A percentile compares a stretch with the other conserved stretches of the same genome.
Evolutionary conservation across 2,329 filamentous ascomycete genomes (phyloP).

Genomic region (Monilinia polystroma): DNA sequence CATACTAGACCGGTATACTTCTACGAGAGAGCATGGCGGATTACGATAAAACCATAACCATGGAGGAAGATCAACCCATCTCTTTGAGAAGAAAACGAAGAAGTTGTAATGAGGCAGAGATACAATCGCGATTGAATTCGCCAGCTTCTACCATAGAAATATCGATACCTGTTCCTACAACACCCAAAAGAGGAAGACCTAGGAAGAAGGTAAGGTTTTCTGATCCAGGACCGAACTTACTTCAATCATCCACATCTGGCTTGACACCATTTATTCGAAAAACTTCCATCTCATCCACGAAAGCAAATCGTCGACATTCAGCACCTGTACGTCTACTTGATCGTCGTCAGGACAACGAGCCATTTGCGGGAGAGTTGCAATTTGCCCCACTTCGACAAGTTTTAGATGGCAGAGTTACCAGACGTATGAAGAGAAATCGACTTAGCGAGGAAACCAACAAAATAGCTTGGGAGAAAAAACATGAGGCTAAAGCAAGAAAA

Average conservation of each 20-base stretch:
- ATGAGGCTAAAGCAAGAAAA: conserved; percentile 43
- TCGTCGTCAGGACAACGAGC: conserved; percentile 30
- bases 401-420: conserved; percentile 56
- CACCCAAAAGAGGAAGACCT: conserved; percentile 32
- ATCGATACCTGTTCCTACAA: conserved; percentile 37
- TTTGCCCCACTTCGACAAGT: conserved; percentile 55
- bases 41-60: conserved; percentile 37
- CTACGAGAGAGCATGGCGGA: conserved; percentile 16
- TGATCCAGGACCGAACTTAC: conserved; percentile 50
- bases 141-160: conserved; percentile 32
- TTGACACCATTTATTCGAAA: conserved; percentile 59
- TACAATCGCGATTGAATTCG: conserved; percentile 27
- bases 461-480: conserved; percentile 50
- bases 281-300: conserved; percentile 46
- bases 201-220: conserved; percentile 60
- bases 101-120: conserved; percentile 38
- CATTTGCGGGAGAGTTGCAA: conserved; percentile 44
- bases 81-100: conserved; percentile 56
- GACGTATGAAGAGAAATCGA: conserved; percentile 55
- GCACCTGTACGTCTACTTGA: conserved; percentile 41
- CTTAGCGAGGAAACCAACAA: conserved; percentile 59
- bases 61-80: conserved; percentile 50
- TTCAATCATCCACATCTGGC: conserved; percentile 46
- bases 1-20: too few relatives aligned
- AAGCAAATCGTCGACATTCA: conserved; percentile 49